phyloP scores from a whole-genome alignment of 805 yeast species.

The Kodamaea leandrae region DNA sequence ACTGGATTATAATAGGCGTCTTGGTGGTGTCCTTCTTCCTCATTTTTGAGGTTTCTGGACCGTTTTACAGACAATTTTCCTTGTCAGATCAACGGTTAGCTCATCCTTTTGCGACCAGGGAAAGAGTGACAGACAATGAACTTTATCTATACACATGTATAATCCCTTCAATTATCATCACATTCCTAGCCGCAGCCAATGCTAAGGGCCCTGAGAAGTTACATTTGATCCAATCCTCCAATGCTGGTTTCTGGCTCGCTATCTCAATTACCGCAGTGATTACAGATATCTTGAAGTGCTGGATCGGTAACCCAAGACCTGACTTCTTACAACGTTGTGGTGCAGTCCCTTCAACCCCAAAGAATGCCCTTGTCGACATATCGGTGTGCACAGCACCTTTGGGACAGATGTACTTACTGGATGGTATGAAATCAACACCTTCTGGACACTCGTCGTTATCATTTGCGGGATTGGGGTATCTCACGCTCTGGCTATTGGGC shows the following conservation, averaged over 20 bases:
- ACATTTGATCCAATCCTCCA: conserved; percentile 29
- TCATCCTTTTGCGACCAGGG: conserved; percentile 34
- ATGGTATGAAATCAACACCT: conserved; percentile 57
- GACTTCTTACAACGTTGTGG: conserved; percentile 41
- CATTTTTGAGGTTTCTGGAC: conserved; percentile 32
- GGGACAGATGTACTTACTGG: conserved; percentile 30
- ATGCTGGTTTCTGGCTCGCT: conserved; percentile 30
- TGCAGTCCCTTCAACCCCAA: conserved; percentile 25
- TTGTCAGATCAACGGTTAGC: conserved; percentile 30
- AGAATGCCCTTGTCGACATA: conserved; percentile 18
- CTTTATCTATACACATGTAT: conserved; percentile 28
- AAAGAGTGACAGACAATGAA: conserved; percentile 32
- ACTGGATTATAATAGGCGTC: conserved; percentile 29
- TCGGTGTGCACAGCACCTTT: conserved; percentile 26
- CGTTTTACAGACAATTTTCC: conserved; percentile 36
- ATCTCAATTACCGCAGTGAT: conserved; percentile 28
- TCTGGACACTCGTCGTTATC: conserved; percentile 56
- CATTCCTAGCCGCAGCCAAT: conserved; percentile 14
- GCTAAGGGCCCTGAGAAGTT: conserved; percentile 15
- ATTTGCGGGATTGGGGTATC: conserved; percentile 49
- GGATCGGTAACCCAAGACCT: conserved; percentile 44
- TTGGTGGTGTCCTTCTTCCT: conserved; percentile 26
- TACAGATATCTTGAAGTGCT: conserved; percentile 38
- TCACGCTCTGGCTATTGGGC: conserved; percentile 49
- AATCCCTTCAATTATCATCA: conserved; percentile 24